phyloP scores from a whole-genome alignment of 495 filamentous ascomycete genomes.

The Penicillium riverlandense region DNA sequence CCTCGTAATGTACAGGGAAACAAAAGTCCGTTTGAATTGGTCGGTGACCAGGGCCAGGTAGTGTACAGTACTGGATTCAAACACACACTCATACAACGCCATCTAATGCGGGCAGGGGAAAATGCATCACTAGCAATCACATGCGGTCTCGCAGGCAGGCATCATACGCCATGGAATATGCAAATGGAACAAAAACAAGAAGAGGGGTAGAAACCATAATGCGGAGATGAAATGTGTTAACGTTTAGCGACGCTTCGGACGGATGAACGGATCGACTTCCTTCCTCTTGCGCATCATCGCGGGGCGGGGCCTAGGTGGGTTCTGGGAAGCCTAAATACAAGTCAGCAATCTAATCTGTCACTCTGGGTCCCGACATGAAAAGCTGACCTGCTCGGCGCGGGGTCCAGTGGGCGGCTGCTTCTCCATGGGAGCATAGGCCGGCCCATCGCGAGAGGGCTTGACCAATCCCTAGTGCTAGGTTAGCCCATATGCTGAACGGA shows the following conservation, averaged over 20 bases:
- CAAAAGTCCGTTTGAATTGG: no score
- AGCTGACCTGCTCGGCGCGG: conserved; percentile 16
- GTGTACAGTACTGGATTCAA: not conserved
- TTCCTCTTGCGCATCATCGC: conserved; percentile 41
- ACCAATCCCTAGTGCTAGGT: conserved; percentile 23
- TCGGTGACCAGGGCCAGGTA: no score
- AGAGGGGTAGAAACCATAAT: not conserved
- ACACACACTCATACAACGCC: conserved; percentile 4
- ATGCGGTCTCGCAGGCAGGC: no score
- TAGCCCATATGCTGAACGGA: not conserved
- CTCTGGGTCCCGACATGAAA: no score
- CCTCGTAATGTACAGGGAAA: no score
- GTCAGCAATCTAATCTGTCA: not conserved
- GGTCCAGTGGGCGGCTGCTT: conserved; percentile 8
- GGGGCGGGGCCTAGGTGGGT: conserved; percentile 14
- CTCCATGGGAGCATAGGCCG: conserved; percentile 17
- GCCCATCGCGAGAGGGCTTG: conserved; percentile 32
- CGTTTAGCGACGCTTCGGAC: conserved; percentile 36
- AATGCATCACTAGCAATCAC: conserved; percentile 3
- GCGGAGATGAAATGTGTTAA: conserved; percentile 1
- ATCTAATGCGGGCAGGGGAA: conserved; percentile 6
- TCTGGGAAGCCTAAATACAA: conserved; percentile 5
- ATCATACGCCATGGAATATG: not conserved
- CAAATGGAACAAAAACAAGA: not conserved
- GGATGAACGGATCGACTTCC: conserved; percentile 45